Evolutionary conservation across 176 grass and related monocot species (phyloP), one percentile per base, ranked within the genome.

Genomic region (Calamus simplicifolius): DNA sequence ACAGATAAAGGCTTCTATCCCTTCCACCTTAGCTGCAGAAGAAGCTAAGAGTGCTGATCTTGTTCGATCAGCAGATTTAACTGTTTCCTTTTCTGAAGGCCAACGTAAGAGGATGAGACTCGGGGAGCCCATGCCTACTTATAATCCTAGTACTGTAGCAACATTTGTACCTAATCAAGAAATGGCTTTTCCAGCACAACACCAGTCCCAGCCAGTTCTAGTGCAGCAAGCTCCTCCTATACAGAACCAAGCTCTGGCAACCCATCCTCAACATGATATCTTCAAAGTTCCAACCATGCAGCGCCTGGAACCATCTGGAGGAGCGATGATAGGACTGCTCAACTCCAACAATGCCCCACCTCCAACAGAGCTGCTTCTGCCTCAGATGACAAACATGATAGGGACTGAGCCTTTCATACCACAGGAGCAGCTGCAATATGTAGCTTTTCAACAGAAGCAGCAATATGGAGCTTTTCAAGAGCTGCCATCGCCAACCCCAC

Each of bases 1-100:
- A 59, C 87, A 92, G 67, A 83, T 98, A 66, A 86, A 89, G 70
- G 83, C 86, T 25, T 98, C 93, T n/a, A 85, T 89, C 26, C 87
- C 92, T 29, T 98, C 88, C 63, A 85, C 80, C 75, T 98, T 98
- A 54, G 93, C 84, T 63, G 80, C 81, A 8, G 84, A 98, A 74
- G 81, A 85, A 78, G 78, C 74, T 1, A 77, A 85, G 55, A 89
- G 69, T 77, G 77, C 68, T 19, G 68, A 6, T 52, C 19, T 43
- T 18, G 1, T 29, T 62, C 2, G 27, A 53, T 54, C 49, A 13
- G 48, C 70, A 6, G 35, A 73, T 26, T 25, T 48, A 61, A 26
- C 50, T 30, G 54, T n/a, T 26, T 73, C 58, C 15, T 18, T 62
- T 30, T 25, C 80, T 14, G 79, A 85, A 57, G 61, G 73, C 14